Percentiles rank a stretch among this genome's conserved stretches.
phyloP scores from a whole-genome alignment of 139 green algal genomes.

The Axilococcus clingmanii region DNA sequence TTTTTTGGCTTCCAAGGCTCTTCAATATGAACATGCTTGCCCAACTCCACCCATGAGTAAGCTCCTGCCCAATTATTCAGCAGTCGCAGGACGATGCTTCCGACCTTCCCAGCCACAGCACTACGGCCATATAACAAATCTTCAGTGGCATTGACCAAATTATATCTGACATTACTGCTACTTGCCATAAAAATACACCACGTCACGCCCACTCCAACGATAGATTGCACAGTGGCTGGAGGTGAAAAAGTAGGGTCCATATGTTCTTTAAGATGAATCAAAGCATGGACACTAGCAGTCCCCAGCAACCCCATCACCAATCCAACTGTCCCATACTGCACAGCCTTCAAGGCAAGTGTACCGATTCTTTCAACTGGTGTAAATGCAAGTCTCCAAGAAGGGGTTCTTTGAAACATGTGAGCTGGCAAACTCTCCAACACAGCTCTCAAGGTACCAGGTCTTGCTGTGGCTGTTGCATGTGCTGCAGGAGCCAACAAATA shows the following conservation, averaged over 20 bases:
- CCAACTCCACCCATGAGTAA: constrained; percentile 6
- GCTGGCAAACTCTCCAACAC: constrained; percentile 8
- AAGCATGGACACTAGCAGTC: constrained; percentile 1
- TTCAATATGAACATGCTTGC: constrained; percentile 1
- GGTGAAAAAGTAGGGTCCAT: constrained; percentile 11
- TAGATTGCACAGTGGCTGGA: constrained; percentile 10
- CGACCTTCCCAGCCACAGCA: not conserved
- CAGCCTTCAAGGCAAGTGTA: constrained; percentile 11
- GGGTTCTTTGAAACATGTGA: constrained; percentile 18
- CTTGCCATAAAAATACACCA: constrained; percentile 21
- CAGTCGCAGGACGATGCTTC: constrained; percentile 10
- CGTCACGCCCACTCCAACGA: constrained; percentile 8
- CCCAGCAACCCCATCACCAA: constrained; percentile 12
- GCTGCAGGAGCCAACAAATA: constrained; percentile 16
- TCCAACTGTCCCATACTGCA: constrained; percentile 19
- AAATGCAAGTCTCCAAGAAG: constrained; percentile 2
- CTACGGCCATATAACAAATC: constrained; percentile 2
- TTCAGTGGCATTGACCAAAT: constrained; percentile 13
- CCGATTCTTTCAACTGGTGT: not conserved
- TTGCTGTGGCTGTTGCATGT: not conserved
- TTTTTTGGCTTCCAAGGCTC: not conserved
- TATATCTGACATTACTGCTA: constrained; percentile 20
- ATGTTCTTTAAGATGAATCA: constrained; percentile 5
- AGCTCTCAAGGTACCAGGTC: not conserved
- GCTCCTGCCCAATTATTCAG: constrained; percentile 22